Evolutionary conservation across 495 filamentous ascomycete genomes (phyloP), one percentile per base, ranked within the genome.

Genomic region (Penicillium mononematosum): DNA sequence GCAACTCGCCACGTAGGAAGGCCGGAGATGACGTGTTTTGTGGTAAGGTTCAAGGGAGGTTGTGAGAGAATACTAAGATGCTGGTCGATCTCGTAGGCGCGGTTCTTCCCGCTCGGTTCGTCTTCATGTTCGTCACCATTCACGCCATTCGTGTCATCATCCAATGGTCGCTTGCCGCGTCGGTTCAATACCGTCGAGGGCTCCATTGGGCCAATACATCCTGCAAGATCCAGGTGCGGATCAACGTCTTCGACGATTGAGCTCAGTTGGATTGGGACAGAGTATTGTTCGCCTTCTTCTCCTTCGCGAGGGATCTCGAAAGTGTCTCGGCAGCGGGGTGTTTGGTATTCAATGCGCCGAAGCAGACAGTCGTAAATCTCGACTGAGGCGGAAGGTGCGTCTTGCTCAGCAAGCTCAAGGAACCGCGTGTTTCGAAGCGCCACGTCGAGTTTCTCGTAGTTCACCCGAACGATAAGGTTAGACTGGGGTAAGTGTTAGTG

Each of bases 401-500:
- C 58, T 78, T 77, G 49, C 86, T 86, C 58, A 83, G 78, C 62
- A 74, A 81, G 60, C 79, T 82, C 60, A 39, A 88, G 82, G 31
- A 98, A 86, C 22, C 85, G 85, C 49, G 82, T 78, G 59, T 88
- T 96, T 51, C 94, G 90, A 53, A 95, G 80, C 17, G 88, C 79
- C 14, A 98, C 89, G 5, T 84, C 78, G 44, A 90, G 86, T 65
- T 92, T 96, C 36, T 90, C 88, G 66, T 91, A 87, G 69, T 96
- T 96, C 24, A 97, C 78, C 29, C 89, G 85, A 45, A 98, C 75
- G 20, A 90, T 81, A 50, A 90, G 70, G 50, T 86, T 72, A 31
- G 81, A 72, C 82, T 85, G 50, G 12, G 16, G 19, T 2, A 19
- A 5, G 44, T 3, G 38, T 53, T 24, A 55, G 53, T 41, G 22